These are phyloP conservation scores for Pseudogymnoascus sp. DNA, from an alignment of 2,329 filamentous ascomycete genomes.

Conservation along the genomic window DNA sequence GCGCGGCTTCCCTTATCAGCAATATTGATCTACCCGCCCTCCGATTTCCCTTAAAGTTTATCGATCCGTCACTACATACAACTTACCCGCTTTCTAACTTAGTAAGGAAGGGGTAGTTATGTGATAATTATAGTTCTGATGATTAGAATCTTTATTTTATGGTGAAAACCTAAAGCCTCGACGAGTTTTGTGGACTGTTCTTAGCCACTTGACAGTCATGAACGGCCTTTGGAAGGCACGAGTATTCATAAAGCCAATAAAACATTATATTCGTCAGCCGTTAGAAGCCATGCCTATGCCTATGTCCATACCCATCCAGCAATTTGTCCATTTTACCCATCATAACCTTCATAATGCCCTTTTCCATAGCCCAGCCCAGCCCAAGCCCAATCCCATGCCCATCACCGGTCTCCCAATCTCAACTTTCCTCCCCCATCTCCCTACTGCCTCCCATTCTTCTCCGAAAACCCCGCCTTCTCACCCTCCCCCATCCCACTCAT, in stretches of 20 bases:
- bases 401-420: too few species aligned
- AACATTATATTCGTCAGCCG: background rate
- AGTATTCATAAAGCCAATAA: background rate
- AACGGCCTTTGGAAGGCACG: too few species aligned
- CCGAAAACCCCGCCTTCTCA: constrained; percentile 20
- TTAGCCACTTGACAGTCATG: too few species aligned
- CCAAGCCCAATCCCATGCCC: background rate
- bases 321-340: background rate
- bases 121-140: background rate
- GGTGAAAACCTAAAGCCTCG: too few species aligned
- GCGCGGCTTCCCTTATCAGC: background rate
- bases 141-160: background rate
- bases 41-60: background rate
- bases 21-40: background rate
- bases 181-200: too few species aligned
- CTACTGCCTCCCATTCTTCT: background rate
- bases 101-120: background rate
- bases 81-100: background rate
- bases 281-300: background rate
- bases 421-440: background rate
- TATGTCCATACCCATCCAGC: background rate
- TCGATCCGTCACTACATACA: background rate
- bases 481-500: constrained; percentile 35
- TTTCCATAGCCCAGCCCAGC: background rate
- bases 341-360: background rate